Conservation (phyloP, 805 yeast genomes). For the Sugiyamaella smithiae region DNA sequence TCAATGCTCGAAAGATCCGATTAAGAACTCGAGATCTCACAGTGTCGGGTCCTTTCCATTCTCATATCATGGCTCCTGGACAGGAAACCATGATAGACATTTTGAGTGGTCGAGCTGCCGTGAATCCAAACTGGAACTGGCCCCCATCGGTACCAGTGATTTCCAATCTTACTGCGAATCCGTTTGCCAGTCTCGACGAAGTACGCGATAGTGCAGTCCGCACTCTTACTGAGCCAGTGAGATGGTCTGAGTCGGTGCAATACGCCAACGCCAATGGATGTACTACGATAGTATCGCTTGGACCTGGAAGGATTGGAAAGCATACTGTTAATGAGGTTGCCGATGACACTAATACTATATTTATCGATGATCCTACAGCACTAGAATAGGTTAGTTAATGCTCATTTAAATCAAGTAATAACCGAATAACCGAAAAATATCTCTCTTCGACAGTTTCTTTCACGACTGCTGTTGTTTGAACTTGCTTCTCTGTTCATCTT, state of each 20-base stretch:
- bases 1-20: slow-evolving; percentile 11
- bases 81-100: slow-evolving; percentile 34
- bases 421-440: slow-evolving; percentile 1
- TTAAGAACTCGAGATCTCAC: slow-evolving; percentile 31
- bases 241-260: slow-evolving; percentile 30
- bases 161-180: slow-evolving; percentile 34
- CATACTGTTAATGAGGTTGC: slow-evolving; percentile 18
- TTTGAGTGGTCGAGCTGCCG: slow-evolving; percentile 17
- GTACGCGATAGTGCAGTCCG: slow-evolving; percentile 26
- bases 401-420: not conserved
- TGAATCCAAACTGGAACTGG: slow-evolving; percentile 20
- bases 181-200: slow-evolving; percentile 30
- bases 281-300: slow-evolving; percentile 23
- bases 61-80: slow-evolving; percentile 38
- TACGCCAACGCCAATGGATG: slow-evolving; percentile 14
- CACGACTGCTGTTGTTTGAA: slow-evolving; percentile 5
- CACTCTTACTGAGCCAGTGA: slow-evolving; percentile 33
- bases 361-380: slow-evolving; percentile 2
- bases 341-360: slow-evolving; percentile 2
- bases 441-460: slow-evolving; percentile 4
- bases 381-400: not conserved
- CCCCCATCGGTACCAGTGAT: slow-evolving; percentile 27
- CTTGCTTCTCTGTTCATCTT: slow-evolving; percentile 39
- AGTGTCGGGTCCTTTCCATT: slow-evolving; percentile 54
- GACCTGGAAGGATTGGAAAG: slow-evolving; percentile 32